Evolutionary conservation across 164 flowering plant genomes (phyloP), one percentile per base, ranked within the genome.

Genomic region (Akebia trifoliata): DNA sequence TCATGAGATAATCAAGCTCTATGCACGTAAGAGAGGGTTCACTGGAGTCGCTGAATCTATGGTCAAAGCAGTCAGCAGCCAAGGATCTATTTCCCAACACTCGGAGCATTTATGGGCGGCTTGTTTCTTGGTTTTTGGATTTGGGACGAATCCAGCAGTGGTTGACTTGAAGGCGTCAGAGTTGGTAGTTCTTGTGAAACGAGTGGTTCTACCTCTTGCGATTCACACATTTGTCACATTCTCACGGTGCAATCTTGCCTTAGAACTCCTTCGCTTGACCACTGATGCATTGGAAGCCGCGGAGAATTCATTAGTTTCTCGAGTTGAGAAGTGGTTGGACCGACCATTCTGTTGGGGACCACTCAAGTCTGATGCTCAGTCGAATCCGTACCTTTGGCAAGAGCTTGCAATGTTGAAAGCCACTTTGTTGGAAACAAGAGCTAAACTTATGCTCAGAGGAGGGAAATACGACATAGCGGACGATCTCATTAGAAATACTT

Each of bases 21-120:
- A 87, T 65, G 79, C 84, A 6, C 79, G 84, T 18, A 84, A 76
- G 36, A 78, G 91, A 71, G 82, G 72, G 25, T 71, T 69, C 20
- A 35, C 56, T n/a, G 85, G 81, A 61, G 77, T 59, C 51, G 76
- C 96, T 34, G 79, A 78, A 32, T 88, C 96, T 25, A 72, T 81
- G 77, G 85, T 84, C 39, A 82, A 82, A 63, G 78, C 93, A 14
- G 69, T 87, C 14, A 74, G 85, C 18, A 66, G 50, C 57, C 83
- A 78, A 5, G 89, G 81, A 4, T 77, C 78, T 8, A 52, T 75
- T 26, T 21, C 56, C 6, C 76, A 81, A 4, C 79, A 86, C 62
- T 57, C 78, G 0, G 95, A 87, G 15, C 98, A 92, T 64, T 62
- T 87, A 17, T 93, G 99, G 99, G 96, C 94, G 10, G 90, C 94